Conservation (phyloP, 176 grass and related monocot genomes). For the Lolium rigidum region DNA sequence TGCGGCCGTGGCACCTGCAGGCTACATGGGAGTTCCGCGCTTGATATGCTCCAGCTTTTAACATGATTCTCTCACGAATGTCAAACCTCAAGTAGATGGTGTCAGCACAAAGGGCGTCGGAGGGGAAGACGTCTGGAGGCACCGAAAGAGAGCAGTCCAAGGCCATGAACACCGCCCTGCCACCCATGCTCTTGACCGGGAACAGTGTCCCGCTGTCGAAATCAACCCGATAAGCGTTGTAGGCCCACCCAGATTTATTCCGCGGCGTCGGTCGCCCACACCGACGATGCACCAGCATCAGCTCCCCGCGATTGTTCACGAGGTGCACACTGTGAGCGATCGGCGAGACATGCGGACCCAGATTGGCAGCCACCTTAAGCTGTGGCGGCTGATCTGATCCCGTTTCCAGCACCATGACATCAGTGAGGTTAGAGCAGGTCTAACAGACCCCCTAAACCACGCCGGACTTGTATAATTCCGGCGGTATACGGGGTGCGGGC, state of each 20-base stretch:
- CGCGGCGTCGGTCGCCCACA: too few species aligned
- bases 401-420: too few species aligned
- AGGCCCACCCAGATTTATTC: too few species aligned
- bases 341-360: background rate
- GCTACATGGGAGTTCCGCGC: background rate
- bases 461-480: too few species aligned
- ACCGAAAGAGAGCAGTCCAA: background rate
- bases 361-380: background rate
- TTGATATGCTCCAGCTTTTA: background rate
- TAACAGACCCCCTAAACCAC: too few species aligned
- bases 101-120: background rate
- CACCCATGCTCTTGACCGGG: background rate
- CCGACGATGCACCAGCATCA: background rate
- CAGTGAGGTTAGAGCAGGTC: too few species aligned
- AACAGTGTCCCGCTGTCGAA: background rate
- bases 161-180: background rate
- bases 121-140: background rate
- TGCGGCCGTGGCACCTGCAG: background rate
- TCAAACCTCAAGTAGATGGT: background rate
- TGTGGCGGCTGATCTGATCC: background rate
- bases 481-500: too few species aligned
- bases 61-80: background rate
- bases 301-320: background rate
- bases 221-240: background rate
- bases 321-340: background rate